A percentile compares a stretch with the other conserved stretches of the same genome.
Evolutionary conservation across 805 yeast species (phyloP).

Genomic region (Yarrowia phangngaensis): DNA sequence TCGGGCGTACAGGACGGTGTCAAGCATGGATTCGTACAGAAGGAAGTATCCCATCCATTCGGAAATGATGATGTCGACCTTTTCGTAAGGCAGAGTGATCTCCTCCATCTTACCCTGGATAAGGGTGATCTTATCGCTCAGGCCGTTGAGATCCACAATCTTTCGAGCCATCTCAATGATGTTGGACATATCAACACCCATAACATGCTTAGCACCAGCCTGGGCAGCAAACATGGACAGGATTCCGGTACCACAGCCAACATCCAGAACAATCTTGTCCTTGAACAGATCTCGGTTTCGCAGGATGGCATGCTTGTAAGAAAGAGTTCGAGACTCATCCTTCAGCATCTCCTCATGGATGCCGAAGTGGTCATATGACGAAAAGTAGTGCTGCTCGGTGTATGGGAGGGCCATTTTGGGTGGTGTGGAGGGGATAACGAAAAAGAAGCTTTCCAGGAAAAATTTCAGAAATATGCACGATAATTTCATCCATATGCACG

Average conservation of each 20-base stretch:
- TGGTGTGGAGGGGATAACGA: neutral
- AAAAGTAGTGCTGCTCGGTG: slow-evolving; percentile 85
- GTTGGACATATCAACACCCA: slow-evolving; percentile 95
- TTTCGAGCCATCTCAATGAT: slow-evolving; percentile 95
- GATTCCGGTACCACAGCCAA: slow-evolving; percentile 98
- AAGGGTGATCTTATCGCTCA: slow-evolving; percentile 78
- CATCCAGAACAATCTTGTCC: slow-evolving; percentile 91
- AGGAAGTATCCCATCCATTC: slow-evolving; percentile 99
- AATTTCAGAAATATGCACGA: slow-evolving; percentile 17
- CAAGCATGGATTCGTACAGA: slow-evolving; percentile 95
- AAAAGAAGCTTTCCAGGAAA: slow-evolving; percentile 15
- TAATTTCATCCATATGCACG: too few species aligned
- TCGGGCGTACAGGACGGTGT: slow-evolving; percentile 90
- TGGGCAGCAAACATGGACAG: slow-evolving; percentile 96
- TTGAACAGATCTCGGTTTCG: slow-evolving; percentile 85
- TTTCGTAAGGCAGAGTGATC: slow-evolving; percentile 70
- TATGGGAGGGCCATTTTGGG: slow-evolving; percentile 29
- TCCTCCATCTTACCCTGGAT: slow-evolving; percentile 94
- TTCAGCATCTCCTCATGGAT: slow-evolving; percentile 99
- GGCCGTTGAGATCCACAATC: slow-evolving; percentile 79
- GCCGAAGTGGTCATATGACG: slow-evolving; percentile 93
- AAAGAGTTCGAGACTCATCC: slow-evolving; percentile 85
- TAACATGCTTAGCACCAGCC: slow-evolving; percentile 98
- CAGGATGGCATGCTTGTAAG: slow-evolving; percentile 87
- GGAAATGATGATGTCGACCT: slow-evolving; percentile 90